Evolutionary conservation across 495 filamentous ascomycete species (phyloP).

Genomic region (Lasiosphaeriaceae sp.): DNA sequence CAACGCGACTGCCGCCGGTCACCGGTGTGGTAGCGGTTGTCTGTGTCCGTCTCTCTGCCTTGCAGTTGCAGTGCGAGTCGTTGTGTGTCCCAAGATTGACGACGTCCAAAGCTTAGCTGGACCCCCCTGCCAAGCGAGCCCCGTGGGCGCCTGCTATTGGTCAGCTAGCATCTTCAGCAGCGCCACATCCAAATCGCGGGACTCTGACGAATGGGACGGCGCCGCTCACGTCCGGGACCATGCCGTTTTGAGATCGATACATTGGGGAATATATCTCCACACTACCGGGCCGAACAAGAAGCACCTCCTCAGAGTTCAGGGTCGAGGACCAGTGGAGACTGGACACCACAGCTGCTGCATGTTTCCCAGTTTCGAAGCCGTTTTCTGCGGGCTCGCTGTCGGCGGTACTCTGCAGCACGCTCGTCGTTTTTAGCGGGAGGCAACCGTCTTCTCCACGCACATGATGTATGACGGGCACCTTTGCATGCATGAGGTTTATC

Average conservation of each 20-base stretch:
- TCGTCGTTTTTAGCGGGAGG: too few species aligned
- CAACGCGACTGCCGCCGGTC: too few species aligned
- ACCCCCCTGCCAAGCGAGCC: background rate
- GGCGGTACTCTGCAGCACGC: too few species aligned
- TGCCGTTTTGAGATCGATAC: constrained; percentile 13
- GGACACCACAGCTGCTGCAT: too few species aligned
- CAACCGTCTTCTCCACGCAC: too few species aligned
- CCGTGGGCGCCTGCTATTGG: constrained; percentile 1
- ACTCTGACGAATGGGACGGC: constrained; percentile 7
- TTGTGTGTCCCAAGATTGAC: background rate
- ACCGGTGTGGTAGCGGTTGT: too few species aligned
- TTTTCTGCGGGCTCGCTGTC: too few species aligned
- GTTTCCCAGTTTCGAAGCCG: background rate
- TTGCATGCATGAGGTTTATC: too few species aligned
- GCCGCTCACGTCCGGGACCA: constrained; percentile 22
- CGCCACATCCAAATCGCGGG: constrained; percentile 12
- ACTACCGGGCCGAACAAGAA: background rate
- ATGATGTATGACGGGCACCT: too few species aligned
- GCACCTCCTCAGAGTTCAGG: too few species aligned
- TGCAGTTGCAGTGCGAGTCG: background rate
- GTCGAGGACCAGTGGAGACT: too few species aligned
- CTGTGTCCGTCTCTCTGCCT: too few species aligned
- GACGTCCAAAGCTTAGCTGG: constrained; percentile 6
- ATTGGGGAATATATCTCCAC: constrained; percentile 1
- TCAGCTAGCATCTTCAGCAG: constrained; percentile 19